These are phyloP conservation scores for Suhomyces atakaporum DNA, from an alignment of 1,139 yeast genomes.

Conservation along the genomic window DNA sequence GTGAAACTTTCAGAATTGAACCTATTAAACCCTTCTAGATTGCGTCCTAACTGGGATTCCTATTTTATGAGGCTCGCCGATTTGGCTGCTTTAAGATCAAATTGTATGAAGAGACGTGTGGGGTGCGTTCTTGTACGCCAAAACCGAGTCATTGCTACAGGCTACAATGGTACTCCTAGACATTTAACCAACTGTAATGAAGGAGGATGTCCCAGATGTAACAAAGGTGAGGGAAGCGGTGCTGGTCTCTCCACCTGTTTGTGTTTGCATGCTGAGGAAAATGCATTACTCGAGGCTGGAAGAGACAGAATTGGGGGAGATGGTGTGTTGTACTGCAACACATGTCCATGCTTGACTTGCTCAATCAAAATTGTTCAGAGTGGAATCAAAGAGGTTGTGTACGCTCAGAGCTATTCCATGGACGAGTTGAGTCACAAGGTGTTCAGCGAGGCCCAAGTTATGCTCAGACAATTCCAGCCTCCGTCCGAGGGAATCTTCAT, in stretches of 20 bases:
- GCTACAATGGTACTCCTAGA: slow-evolving; percentile 96
- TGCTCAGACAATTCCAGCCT: slow-evolving; percentile 71
- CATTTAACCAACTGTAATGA: slow-evolving; percentile 86
- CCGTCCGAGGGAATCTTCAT: slow-evolving; percentile 52
- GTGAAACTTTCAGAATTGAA: slow-evolving; percentile 55
- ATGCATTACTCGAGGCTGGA: slow-evolving; percentile 92
- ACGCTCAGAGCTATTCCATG: slow-evolving; percentile 91
- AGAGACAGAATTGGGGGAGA: slow-evolving; percentile 65
- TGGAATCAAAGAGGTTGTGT: slow-evolving; percentile 91
- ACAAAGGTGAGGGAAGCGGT: slow-evolving; percentile 65
- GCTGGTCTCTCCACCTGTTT: slow-evolving; percentile 73
- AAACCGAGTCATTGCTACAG: slow-evolving; percentile 88
- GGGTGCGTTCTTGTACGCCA: slow-evolving; percentile 94
- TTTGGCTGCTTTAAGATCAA: slow-evolving; percentile 87
- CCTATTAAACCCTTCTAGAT: slow-evolving; percentile 57
- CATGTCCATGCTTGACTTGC: slow-evolving; percentile 97
- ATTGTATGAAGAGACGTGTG: slow-evolving; percentile 95
- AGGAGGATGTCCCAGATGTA: slow-evolving; percentile 93
- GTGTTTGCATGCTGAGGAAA: slow-evolving; percentile 96
- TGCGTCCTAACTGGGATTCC: slow-evolving; percentile 94
- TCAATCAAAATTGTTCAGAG: slow-evolving; percentile 92
- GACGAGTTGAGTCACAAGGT: slow-evolving; percentile 73
- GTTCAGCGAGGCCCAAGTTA: slow-evolving; percentile 71
- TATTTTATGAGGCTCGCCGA: slow-evolving; percentile 93
- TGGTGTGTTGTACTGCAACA: slow-evolving; percentile 81